A percentile compares a stretch with the other conserved stretches of the same genome.
Conservation (phyloP, 2,329 filamentous ascomycete genomes). For the Colletotrichum orchidophilum region DNA sequence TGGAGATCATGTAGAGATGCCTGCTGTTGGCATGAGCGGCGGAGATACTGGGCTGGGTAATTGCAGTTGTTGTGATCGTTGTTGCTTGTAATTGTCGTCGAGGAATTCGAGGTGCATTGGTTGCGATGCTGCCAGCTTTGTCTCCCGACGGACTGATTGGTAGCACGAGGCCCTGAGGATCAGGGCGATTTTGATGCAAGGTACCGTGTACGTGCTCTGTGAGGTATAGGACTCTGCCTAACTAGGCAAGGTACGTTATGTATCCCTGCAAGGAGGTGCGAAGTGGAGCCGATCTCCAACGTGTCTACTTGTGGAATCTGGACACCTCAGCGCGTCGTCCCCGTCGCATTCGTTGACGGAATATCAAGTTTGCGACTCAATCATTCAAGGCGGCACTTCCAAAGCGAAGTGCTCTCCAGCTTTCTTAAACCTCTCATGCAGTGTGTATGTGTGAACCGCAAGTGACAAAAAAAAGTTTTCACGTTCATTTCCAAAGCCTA, state of each 20-base stretch:
- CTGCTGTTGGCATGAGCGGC: not conserved
- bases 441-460: not conserved
- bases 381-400: not conserved
- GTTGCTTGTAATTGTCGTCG: not conserved
- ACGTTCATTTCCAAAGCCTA: not conserved
- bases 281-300: not conserved
- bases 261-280: not conserved
- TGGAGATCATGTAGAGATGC: not conserved
- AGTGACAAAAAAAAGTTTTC: not conserved
- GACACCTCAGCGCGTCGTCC: not conserved
- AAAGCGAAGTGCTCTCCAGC: not conserved
- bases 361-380: not conserved
- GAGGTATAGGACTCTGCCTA: not conserved
- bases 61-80: not conserved
- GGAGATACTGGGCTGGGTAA: not conserved
- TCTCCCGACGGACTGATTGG: not conserved
- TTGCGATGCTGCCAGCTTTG: no score
- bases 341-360: slow-evolving; percentile 5
- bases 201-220: not conserved
- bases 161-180: not conserved
- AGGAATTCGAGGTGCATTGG: not conserved
- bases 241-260: not conserved
- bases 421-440: not conserved
- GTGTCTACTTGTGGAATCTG: slow-evolving; percentile 48
- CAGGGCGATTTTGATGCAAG: not conserved